Percentiles rank a stretch among this genome's conserved stretches.
Evolutionary conservation across 192 early-diverging fungal species (phyloP).

Genomic region (Jimgerdemannia flammicorona): DNA sequence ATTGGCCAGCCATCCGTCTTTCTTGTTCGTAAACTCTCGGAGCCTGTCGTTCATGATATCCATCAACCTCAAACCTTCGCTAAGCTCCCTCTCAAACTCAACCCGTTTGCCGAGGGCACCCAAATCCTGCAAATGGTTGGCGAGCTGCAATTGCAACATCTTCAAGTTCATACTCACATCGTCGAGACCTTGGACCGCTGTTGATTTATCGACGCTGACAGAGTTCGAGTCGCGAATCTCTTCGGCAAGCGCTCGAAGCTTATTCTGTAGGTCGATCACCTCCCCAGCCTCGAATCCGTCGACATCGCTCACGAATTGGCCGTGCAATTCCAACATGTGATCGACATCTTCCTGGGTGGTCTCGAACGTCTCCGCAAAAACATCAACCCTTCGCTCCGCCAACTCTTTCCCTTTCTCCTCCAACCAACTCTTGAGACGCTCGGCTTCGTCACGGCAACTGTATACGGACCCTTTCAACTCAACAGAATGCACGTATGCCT

Average conservation of each 20-base stretch:
- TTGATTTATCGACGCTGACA: conserved; percentile 4
- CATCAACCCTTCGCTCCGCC: conserved; percentile 17
- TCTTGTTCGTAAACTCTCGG: conserved; percentile 16
- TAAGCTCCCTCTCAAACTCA: conserved; percentile 13
- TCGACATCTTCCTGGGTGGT: not conserved
- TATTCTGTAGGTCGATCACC: conserved; percentile 1
- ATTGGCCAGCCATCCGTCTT: conserved; percentile 13
- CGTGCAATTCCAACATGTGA: not conserved
- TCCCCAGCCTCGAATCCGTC: not conserved
- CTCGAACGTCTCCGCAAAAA: conserved; percentile 10
- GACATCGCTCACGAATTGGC: not conserved
- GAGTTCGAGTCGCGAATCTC: not conserved
- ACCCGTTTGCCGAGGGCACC: conserved; percentile 10
- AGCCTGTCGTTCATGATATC: conserved; percentile 19
- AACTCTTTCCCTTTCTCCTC: conserved; percentile 14
- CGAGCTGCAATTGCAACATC: conserved; percentile 11
- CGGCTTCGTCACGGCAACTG: conserved; percentile 15
- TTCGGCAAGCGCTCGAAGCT: not conserved
- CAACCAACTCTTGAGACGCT: conserved; percentile 12
- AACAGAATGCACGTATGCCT: conserved; percentile 5
- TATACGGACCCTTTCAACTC: conserved; percentile 5
- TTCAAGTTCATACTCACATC: conserved; percentile 12
- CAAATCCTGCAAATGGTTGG: conserved; percentile 12
- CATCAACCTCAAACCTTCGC: conserved; percentile 1
- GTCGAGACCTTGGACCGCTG: conserved; percentile 12